A percentile compares a stretch with the other conserved stretches of the same genome.
phyloP scores from a whole-genome alignment of 108 stramenopile genomes.

The Hondaea fermentalgiana region DNA sequence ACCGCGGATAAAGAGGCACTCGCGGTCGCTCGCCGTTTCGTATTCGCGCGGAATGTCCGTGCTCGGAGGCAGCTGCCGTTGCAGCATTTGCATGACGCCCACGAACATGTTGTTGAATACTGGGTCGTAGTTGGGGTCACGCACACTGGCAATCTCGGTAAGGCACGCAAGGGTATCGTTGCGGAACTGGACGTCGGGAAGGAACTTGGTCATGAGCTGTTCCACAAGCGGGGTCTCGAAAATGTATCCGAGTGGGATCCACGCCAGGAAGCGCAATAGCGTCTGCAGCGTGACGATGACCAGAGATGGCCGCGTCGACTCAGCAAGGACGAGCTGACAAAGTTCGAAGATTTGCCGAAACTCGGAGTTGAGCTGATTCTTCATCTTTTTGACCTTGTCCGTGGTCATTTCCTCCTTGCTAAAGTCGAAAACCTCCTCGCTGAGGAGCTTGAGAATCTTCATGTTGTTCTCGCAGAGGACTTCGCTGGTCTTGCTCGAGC shows the following conservation, averaged over 20 bases:
- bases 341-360: constrained; percentile 90
- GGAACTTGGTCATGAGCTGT: constrained; percentile 80
- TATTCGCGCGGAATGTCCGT: constrained; percentile 69
- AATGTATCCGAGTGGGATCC: constrained; percentile 95
- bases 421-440: constrained; percentile 98
- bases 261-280: constrained; percentile 87
- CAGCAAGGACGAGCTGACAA: constrained; percentile 71
- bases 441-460: constrained; percentile 90
- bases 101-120: constrained; percentile 71
- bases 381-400: constrained; percentile 44
- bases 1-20: constrained; percentile 82
- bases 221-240: constrained; percentile 87
- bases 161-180: constrained; percentile 89
- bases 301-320: constrained; percentile 63
- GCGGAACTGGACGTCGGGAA: constrained; percentile 74
- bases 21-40: constrained; percentile 69
- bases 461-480: constrained; percentile 99
- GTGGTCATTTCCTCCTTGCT: constrained; percentile 89
- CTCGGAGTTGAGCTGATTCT: constrained; percentile 72
- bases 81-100: constrained; percentile 64
- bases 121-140: constrained; percentile 78
- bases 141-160: constrained; percentile 86
- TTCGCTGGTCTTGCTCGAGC: constrained; percentile 72
- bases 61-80: constrained; percentile 68
- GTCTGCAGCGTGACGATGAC: constrained; percentile 83